Conservation (phyloP, 2,329 filamentous ascomycete species). For the Xylariomycetidae sp. region DNA sequence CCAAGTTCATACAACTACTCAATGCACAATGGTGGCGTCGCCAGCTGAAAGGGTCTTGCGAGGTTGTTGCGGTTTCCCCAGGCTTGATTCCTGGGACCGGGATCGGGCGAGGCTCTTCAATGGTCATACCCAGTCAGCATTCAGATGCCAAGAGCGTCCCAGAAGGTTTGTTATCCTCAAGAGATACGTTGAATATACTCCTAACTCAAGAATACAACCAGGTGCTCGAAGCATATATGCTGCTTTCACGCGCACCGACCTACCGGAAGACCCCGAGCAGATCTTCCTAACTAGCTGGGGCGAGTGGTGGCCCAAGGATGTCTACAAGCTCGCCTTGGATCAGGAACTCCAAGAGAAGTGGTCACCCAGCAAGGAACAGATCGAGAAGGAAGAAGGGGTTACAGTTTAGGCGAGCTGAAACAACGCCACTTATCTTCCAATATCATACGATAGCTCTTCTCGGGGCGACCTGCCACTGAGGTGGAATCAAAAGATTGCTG, state of each 20-base stretch:
- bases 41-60: slow-evolving; percentile 36
- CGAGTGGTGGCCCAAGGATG: slow-evolving; percentile 45
- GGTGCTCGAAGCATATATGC: slow-evolving; percentile 39
- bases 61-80: slow-evolving; percentile 47
- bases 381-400: slow-evolving; percentile 37
- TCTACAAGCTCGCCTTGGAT: slow-evolving; percentile 35
- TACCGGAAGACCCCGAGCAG: slow-evolving; percentile 42
- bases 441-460: no score
- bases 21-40: slow-evolving; percentile 51
- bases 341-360: slow-evolving; percentile 44
- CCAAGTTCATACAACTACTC: slow-evolving; percentile 46
- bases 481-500: no score
- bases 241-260: slow-evolving; percentile 37
- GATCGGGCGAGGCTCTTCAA: slow-evolving; percentile 27
- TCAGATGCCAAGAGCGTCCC: slow-evolving; percentile 41
- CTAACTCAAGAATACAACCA: slow-evolving; percentile 15
- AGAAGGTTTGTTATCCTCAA: slow-evolving; percentile 31
- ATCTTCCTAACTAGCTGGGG: slow-evolving; percentile 51
- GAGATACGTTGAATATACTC: background rate
- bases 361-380: slow-evolving; percentile 38
- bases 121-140: slow-evolving; percentile 23
- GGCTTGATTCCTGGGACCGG: slow-evolving; percentile 44
- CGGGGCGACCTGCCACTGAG: no score
- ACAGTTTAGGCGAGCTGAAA: background rate
- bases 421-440: background rate